Evolutionary conservation across 495 filamentous ascomycete genomes (phyloP), one percentile per base, ranked within the genome.

Genomic region (Podospora conica): DNA sequence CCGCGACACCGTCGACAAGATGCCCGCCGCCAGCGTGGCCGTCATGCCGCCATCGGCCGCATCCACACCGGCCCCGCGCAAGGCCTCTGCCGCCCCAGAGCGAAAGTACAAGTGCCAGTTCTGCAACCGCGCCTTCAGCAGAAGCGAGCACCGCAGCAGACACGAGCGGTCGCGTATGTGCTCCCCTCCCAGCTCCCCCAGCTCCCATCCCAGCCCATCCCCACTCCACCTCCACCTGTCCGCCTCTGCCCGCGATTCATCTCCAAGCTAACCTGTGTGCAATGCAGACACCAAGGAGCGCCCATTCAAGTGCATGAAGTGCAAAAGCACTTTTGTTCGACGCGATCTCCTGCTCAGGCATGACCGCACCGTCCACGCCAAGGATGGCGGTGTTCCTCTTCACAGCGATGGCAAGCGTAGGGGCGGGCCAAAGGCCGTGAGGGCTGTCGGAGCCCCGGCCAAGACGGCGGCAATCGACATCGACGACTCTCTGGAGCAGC

Each of bases 81-180:
- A 87, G 75, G 76, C 85, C 64, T 79, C 85, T 53, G 76, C 85
- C 70, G 85, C 85, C 28, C 74, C 93, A 55, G 93, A 97, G 82
- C 92, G 93, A 83, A 97, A 96, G 79, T 98, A 98, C 86, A 97
- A 98, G 79, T 98, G 95, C 81, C 92, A 96, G 84, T 98, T 97
- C 79, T 98, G 95, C 83, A 91, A 90, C 78, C 87, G 95, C 75
- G 95, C 95, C 62, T 98, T 98, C 76, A 96, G 92, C 81, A 85
- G 96, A 76, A 97, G 92, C 76, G 96, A 98, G 78, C 95, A 98
- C 79, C 87, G 96, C 68, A 97, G 92, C 79, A 84, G 95, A 81
- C 95, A 98, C 80, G 95, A 98, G 78, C 85, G 95, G 79, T 97
- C 93, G 72, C 95, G 95, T 98, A 93, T 86, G 95, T 95, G 65